Evolutionary conservation across 495 filamentous ascomycete genomes (phyloP).

Genomic region (Pyrenula massariospora): DNA sequence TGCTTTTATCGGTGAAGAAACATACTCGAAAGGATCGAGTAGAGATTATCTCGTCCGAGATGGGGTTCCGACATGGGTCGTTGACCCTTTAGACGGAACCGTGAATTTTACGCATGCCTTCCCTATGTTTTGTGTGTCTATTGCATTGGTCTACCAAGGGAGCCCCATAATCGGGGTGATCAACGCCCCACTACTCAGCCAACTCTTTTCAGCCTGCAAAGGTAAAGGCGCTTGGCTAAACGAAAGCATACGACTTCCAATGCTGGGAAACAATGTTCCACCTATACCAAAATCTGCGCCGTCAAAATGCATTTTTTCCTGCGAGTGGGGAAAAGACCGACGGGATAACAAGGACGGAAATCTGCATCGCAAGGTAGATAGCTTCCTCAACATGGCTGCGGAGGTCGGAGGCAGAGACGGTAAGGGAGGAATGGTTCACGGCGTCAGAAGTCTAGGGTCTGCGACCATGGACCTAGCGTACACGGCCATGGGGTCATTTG

Average conservation of each 20-base stretch:
- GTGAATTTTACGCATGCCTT: conserved; percentile 65
- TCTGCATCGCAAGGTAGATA: conserved; percentile 53
- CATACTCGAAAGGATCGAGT: conserved; percentile 45
- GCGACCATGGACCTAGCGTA: conserved; percentile 46
- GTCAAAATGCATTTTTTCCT: conserved; percentile 52
- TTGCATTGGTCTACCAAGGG: conserved; percentile 46
- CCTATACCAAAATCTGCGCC: conserved; percentile 52
- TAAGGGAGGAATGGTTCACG: conserved; percentile 53
- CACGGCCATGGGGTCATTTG: conserved; percentile 43
- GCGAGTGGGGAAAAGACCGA: conserved; percentile 65
- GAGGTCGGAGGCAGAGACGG: conserved; percentile 45
- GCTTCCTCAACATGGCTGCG: conserved; percentile 58
- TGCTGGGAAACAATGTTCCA: conserved; percentile 43
- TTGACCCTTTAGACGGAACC: conserved; percentile 60
- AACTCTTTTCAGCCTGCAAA: conserved; percentile 49
- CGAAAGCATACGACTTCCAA: conserved; percentile 43
- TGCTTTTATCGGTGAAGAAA: conserved; percentile 63
- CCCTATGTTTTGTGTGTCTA: conserved; percentile 63
- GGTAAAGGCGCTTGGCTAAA: conserved; percentile 57
- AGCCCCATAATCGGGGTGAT: conserved; percentile 52
- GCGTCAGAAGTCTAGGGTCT: conserved; percentile 46
- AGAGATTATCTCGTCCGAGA: conserved; percentile 50
- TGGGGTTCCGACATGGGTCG: conserved; percentile 52
- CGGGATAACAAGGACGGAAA: conserved; percentile 49
- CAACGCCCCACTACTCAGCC: conserved; percentile 50